A percentile compares a stretch with the other conserved stretches of the same genome.
phyloP scores from a whole-genome alignment of 345 rosid genomes.

The Arabidopsis arenosa region DNA sequence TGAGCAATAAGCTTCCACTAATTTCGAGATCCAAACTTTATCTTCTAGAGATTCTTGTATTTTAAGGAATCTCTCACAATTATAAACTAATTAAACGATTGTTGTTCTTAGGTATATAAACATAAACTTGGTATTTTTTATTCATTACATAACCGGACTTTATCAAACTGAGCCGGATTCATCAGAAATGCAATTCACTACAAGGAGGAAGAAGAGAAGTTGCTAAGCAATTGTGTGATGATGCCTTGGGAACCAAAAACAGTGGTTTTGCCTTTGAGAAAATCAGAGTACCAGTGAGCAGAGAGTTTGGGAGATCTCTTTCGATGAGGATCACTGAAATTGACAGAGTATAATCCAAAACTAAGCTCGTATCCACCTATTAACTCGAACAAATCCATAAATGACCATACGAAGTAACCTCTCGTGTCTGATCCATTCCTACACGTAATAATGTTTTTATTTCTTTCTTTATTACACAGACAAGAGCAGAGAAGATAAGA shows the following conservation, averaged over 20 bases:
- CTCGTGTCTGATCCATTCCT: not conserved
- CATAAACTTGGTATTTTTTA: too few relatives aligned
- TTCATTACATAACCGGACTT: too few relatives aligned
- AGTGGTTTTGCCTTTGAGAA: not conserved
- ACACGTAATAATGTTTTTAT: not conserved
- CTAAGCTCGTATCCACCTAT: not conserved
- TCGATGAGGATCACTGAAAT: not conserved
- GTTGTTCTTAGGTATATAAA: too few relatives aligned
- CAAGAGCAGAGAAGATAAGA: not conserved
- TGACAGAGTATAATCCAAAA: not conserved
- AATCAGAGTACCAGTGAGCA: not conserved
- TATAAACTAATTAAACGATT: too few relatives aligned
- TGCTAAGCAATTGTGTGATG: not conserved
- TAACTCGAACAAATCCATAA: not conserved
- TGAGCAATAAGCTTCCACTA: slow-evolving; percentile 25
- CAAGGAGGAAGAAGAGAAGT: not conserved
- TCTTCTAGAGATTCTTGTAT: slow-evolving; percentile 10
- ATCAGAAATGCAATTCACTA: too few relatives aligned
- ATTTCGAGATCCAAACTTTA: slow-evolving; percentile 12
- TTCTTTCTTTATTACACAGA: not conserved
- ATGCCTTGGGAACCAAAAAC: not conserved
- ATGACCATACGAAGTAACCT: not conserved
- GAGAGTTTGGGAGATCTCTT: slow-evolving; percentile 3
- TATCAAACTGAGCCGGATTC: too few relatives aligned
- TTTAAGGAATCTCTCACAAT: slow-evolving; percentile 1